Base-by-base conservation (phyloP, 192 early-diverging fungal species). In the Podila epigama region DNA sequence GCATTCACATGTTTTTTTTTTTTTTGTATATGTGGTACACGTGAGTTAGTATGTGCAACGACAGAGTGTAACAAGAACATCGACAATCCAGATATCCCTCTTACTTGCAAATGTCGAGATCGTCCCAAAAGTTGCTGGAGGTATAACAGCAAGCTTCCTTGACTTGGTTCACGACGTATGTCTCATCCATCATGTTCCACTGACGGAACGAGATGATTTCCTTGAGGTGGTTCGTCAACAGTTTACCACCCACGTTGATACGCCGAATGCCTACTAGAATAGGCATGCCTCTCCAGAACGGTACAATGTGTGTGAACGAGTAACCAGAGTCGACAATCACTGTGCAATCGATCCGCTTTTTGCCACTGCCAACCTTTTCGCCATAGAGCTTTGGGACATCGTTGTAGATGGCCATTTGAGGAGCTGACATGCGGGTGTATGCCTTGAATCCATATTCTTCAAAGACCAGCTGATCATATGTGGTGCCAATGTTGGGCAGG, bases 151-250 rank as follows among this genome's bases (percentile, higher is more conserved):
- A 93, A 6, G 83, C 79, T 77, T 95, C 92, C 79, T 96, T 96
- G 62, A 93, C 88, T 22, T 91, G 83, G 62, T 91, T 92, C 55
- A 96, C 88, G n/a, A 96, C 82, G 58, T 86, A 91, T 0, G 93
- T 92, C 75, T 96, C 93, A 55, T 96, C 93, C 93, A 94, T 96
- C 95, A 96, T 96, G 65, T 96, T 90, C 88, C 91, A 96, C 63
- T 93, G 88, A 51, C 94, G 83, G 65, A 96, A 96, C n/a, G 95
- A 95, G 25, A 96, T 90, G n/a, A 89, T 86, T 62, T 96, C 95
- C 65, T 96, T 96, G 13, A 96, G 75, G 54, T 94, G 92, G 68
- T 91, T 96, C 10, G 95, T 96, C 61, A 96, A 72, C 42, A 96
- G 75, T 42, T 93, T 95, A 4, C 95, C 95, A 34, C 93, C 95